phyloP scores from a whole-genome alignment of 139 green algal genomes.

The Limnomonas spitsbergensis region DNA sequence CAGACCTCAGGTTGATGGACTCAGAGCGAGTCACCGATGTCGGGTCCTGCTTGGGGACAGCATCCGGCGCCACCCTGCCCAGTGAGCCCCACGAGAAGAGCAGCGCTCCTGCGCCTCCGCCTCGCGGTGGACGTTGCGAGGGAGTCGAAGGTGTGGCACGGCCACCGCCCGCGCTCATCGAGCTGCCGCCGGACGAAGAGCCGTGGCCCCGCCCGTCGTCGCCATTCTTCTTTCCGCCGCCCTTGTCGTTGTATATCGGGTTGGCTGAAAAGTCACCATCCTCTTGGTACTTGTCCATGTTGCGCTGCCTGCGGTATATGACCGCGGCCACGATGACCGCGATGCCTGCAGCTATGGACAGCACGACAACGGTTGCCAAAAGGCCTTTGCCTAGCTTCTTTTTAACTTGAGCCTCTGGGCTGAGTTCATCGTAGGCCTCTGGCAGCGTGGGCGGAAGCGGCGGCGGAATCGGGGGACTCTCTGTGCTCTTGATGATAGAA shows the following conservation, averaged over 20 bases:
- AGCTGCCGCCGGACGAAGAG: not conserved
- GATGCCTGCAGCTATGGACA: not conserved
- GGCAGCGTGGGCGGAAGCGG: not conserved
- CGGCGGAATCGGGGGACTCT: not conserved
- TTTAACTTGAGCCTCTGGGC: too few relatives aligned
- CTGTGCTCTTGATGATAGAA: not conserved
- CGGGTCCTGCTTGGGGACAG: not conserved
- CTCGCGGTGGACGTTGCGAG: too few relatives aligned
- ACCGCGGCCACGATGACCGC: not conserved
- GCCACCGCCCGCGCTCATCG: not conserved
- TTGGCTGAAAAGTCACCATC: not conserved
- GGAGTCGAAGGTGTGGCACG: not conserved
- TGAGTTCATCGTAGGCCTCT: not conserved
- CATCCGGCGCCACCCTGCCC: not conserved
- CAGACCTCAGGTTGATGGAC: not conserved
- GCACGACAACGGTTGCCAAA: not conserved
- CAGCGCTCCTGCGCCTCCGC: too few relatives aligned
- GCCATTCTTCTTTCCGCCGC: not conserved
- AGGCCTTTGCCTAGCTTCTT: not conserved
- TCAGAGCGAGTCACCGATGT: not conserved
- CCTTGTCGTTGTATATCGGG: not conserved
- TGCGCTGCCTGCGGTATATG: not conserved
- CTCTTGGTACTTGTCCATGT: not conserved
- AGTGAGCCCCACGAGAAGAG: too few relatives aligned
- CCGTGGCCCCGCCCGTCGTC: too few relatives aligned